Evolutionary conservation across 331 rosid genomes (phyloP), one percentile per base, ranked within the genome.

Genomic region (Malus hybrid): DNA sequence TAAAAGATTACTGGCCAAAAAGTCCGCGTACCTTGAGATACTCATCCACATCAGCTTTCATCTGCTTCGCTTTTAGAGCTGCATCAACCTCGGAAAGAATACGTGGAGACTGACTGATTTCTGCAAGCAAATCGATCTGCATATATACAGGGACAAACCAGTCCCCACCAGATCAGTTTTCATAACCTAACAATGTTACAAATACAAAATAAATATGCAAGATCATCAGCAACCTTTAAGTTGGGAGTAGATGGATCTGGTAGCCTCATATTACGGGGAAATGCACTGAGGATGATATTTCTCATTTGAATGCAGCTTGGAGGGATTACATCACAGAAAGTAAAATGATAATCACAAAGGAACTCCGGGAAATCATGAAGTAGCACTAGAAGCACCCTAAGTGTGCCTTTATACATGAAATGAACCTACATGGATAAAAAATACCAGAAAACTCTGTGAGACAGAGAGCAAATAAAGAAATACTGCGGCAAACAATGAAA

Each of bases 231-330:
- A 42, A 95, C 99, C 97, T 95, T 95, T 72, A 95, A 77, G 73
- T 92, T 92, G 7, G 99, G 98, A 33, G 98, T 92, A 61, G 97
- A 92, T 64, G 98, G 97, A 87, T 92, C 98, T 12, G 99, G 98
- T 46, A 95, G 88, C 87, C 99, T 93, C 99, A 95, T 95, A 76
- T 90, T 95, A 57, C 96, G 97, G 6, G 99, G 98, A 83, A 95
- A 95, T 60, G 99, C 99, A 86, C 99, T 95, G 59, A 95, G 88
- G 78, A 95, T 92, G 71, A 95, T 95, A 81, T 92, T 93, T 64
- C 98, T 88, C 97, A 91, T 93, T 82, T 93, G 97, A 77, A 93
- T 92, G 88, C 98, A 95, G 82, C 98, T 92, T 54, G 99, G 98
- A 77, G 98, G 99, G 73, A 95, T 92, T 32, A 92, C 94, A 80